Percentiles rank a stretch among this genome's conserved stretches.
Conservation (phyloP, 2,329 filamentous ascomycete species). For the Didymella glomerata region DNA sequence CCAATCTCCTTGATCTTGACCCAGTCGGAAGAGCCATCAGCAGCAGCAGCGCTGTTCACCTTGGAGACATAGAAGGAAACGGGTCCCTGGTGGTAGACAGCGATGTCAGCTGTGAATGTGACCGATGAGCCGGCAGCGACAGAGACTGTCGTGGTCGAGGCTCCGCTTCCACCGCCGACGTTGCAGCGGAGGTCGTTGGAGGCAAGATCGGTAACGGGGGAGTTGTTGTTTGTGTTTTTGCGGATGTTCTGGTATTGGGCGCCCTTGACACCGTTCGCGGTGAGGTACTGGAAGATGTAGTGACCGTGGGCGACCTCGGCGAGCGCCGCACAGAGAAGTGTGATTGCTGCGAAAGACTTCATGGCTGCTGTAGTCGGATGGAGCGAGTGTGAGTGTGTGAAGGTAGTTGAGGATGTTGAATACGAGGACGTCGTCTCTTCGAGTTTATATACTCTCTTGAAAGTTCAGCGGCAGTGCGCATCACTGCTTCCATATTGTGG, state of each 20-base stretch:
- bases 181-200: constrained; percentile 50
- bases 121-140: constrained; percentile 48
- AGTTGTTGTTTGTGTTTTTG: constrained; percentile 51
- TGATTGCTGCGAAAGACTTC: constrained; percentile 47
- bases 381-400: constrained; percentile 14
- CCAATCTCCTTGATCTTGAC: constrained; percentile 53
- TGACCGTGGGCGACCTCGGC: constrained; percentile 49
- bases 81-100: constrained; percentile 52
- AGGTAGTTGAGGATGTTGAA: constrained; percentile 16
- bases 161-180: constrained; percentile 40
- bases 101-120: constrained; percentile 48
- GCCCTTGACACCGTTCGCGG: constrained; percentile 48
- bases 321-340: constrained; percentile 45
- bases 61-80: constrained; percentile 52
- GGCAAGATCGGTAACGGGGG: constrained; percentile 45
- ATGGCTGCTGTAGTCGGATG: constrained; percentile 27
- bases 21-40: constrained; percentile 52
- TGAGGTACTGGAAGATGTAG: constrained; percentile 52
- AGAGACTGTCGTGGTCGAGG: constrained; percentile 43
- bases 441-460: constrained; percentile 35
- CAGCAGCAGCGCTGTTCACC: constrained; percentile 41
- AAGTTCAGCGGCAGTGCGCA: constrained; percentile 10
- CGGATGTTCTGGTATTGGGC: constrained; percentile 49
- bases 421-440: constrained; percentile 8
- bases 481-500: constrained; percentile 35